Evolutionary conservation across 2,329 filamentous ascomycete genomes (phyloP), one percentile per base, ranked within the genome.

Genomic region (Phoma herbarum): DNA sequence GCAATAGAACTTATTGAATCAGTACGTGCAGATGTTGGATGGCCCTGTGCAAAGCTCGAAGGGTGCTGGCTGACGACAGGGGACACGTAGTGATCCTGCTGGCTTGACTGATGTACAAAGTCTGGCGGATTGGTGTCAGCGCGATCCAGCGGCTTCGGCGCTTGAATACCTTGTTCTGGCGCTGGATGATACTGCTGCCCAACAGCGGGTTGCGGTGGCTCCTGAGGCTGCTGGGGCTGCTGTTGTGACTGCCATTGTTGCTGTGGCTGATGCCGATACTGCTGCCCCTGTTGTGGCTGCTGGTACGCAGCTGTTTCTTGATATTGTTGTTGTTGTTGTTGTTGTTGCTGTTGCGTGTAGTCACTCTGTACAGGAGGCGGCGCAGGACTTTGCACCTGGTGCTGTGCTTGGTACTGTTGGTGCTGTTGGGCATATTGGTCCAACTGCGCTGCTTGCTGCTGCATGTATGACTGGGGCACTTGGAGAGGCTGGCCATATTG

Each of bases 1-100:
- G 72, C 72, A 23, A 75, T 71, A 12, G 75, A 76, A 48, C 71
- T 71, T 10, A 76, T 65, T 3, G 73, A 75, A 8, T 66, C 67
- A 12, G 68, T 69, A 25, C 73, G 67, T n/a, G 66, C 52, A 11
- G 61, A 57, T 14, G 44, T 28, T 12, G 63, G 51, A 2, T 69
- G 63, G 1, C 55, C 64, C 22, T 67, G 62, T 22, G 49, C 51
- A 29, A 70, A 71, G 42, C 64, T 70, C 46, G 72, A 65, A 37
- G 67, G 73, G 9, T 72, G 64, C 3, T 70, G 65, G 41, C 68
- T 66, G 3, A 65, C 65, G 22, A 76, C 53, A 4, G 74, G 75
- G 46, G 75, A 77, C 22, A 76, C 73, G 16, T 73, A 68, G 16
- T 73, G 70, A 35, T 69, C 73, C 37, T 69, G 66, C 11, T 71